Evolutionary conservation across 331 rosid species (phyloP).

Genomic region (Rosa hybrid): DNA sequence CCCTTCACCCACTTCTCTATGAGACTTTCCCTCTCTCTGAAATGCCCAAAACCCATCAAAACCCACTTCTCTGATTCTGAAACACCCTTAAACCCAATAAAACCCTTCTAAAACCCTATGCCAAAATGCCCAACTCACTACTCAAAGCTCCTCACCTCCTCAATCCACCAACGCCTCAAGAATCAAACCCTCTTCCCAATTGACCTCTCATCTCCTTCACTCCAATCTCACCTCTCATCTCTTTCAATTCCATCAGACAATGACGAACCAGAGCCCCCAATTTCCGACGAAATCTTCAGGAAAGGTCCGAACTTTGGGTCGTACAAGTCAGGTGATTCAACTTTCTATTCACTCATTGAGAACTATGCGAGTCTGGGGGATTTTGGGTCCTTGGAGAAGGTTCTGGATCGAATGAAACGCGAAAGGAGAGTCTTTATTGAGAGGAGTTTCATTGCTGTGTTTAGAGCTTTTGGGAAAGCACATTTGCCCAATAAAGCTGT

Average conservation of each 20-base stretch:
- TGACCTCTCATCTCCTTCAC: conserved; percentile 17
- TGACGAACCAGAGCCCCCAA: conserved; percentile 37
- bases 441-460: conserved; percentile 55
- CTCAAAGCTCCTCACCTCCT: conserved; percentile 34
- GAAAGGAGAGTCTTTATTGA: conserved; percentile 66
- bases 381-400: conserved; percentile 54
- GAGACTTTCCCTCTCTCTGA: neutral
- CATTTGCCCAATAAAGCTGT: conserved; percentile 72
- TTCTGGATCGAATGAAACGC: conserved; percentile 63
- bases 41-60: neutral
- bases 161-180: conserved; percentile 24
- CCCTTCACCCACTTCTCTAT: neutral
- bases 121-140: conserved; percentile 50
- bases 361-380: conserved; percentile 56
- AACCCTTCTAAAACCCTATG: conserved; percentile 36
- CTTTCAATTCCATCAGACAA: conserved; percentile 18
- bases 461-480: conserved; percentile 85
- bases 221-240: conserved; percentile 28
- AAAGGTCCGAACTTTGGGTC: conserved; percentile 60
- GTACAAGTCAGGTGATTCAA: conserved; percentile 70
- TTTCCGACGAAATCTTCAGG: conserved; percentile 57
- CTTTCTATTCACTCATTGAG: conserved; percentile 71
- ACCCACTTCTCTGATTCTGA: neutral
- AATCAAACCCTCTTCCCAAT: conserved; percentile 20
- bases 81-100: neutral